phyloP scores from a whole-genome alignment of 1,284 basidiomycete species.

The Puccinia coronata region DNA sequence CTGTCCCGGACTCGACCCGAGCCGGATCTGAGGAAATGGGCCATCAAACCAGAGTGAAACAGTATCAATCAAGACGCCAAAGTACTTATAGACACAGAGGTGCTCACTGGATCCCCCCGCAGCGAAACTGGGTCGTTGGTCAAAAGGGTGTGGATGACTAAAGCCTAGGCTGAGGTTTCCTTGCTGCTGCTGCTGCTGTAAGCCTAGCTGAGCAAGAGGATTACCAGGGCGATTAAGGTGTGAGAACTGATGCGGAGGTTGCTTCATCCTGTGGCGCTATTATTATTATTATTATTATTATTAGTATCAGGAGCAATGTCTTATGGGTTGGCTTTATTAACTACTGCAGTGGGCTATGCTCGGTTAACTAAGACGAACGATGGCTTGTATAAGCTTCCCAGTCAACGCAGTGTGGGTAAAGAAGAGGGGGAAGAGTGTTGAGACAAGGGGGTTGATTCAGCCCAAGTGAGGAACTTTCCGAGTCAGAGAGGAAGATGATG shows the following conservation, averaged over 20 bases:
- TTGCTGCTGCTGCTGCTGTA: constrained; percentile 3
- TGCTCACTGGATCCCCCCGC: neutral
- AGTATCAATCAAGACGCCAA: neutral
- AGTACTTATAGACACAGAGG: neutral
- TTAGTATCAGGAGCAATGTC: too few relatives aligned
- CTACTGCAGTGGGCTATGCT: too few relatives aligned
- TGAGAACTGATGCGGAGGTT: neutral
- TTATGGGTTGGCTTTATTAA: too few relatives aligned
- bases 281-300: too few relatives aligned
- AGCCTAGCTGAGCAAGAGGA: neutral
- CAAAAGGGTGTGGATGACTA: neutral
- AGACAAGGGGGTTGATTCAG: too few relatives aligned
- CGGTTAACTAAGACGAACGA: too few relatives aligned
- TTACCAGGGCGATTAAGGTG: neutral
- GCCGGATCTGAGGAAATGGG: neutral
- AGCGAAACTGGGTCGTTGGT: neutral
- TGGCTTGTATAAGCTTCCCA: too few relatives aligned
- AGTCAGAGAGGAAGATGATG: too few relatives aligned
- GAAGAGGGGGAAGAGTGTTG: too few relatives aligned
- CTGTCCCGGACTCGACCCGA: neutral
- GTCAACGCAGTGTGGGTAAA: too few relatives aligned
- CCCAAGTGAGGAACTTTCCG: too few relatives aligned
- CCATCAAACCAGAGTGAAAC: neutral
- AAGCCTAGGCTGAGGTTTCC: neutral
- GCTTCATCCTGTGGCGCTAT: neutral